Evolutionary conservation across 129 eudicot species (phyloP).

Genomic region (Flaveria linearis): DNA sequence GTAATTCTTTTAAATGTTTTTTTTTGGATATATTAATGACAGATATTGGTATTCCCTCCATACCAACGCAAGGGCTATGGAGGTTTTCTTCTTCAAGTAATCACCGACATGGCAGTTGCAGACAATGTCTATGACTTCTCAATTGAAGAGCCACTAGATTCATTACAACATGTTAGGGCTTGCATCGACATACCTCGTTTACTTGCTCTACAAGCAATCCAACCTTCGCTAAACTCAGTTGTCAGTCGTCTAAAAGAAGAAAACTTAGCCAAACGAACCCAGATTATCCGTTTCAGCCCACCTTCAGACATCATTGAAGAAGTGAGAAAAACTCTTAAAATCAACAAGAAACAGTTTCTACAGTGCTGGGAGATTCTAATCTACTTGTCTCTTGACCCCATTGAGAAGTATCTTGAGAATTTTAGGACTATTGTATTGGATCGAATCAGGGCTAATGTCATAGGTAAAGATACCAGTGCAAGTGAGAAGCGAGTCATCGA

Average conservation of each 20-base stretch:
- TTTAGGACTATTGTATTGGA: constrained; percentile 53
- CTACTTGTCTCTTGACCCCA: constrained; percentile 59
- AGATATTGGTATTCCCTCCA: constrained; percentile 85
- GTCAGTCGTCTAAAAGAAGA: constrained; percentile 56
- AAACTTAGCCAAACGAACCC: constrained; percentile 62
- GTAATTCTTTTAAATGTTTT: not conserved
- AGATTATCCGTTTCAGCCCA: constrained; percentile 46
- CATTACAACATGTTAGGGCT: constrained; percentile 80
- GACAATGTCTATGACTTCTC: constrained; percentile 70
- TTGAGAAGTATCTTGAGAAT: constrained; percentile 69
- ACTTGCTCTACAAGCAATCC: constrained; percentile 57
- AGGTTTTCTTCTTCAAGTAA: constrained; percentile 53
- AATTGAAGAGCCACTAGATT: constrained; percentile 87
- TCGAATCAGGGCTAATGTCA: constrained; percentile 62
- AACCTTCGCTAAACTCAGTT: constrained; percentile 44
- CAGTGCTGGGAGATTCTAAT: constrained; percentile 90
- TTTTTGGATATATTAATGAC: constrained; percentile 19
- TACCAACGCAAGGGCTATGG: constrained; percentile 88
- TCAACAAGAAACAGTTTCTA: constrained; percentile 77
- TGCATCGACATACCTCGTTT: constrained; percentile 72
- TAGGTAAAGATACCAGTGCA: constrained; percentile 70
- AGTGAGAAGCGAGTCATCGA: constrained; percentile 67
- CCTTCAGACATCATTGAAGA: constrained; percentile 55
- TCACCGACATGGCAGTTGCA: constrained; percentile 57
- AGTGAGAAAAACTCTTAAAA: constrained; percentile 67